A percentile compares a stretch with the other conserved stretches of the same genome.
Evolutionary conservation across 176 grass and related monocot genomes (phyloP).

Genomic region (Carex parvula): DNA sequence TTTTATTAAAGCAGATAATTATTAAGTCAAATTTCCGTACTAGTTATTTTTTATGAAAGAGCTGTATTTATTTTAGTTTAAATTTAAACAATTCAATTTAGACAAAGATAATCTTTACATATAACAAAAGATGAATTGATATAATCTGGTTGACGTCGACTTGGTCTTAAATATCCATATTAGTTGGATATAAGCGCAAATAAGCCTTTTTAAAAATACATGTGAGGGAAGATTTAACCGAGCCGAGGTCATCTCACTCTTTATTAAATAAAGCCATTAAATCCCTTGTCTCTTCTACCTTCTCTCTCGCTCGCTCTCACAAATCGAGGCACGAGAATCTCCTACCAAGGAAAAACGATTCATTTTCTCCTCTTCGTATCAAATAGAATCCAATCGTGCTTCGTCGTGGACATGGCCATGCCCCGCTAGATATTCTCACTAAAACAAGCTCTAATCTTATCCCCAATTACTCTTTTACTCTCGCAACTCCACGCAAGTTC

Average conservation of each 20-base stretch:
- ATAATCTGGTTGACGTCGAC: not conserved
- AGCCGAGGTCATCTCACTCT: not conserved
- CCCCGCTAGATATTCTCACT: conserved; percentile 14
- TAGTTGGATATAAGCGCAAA: not conserved
- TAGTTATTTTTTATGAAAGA: not conserved
- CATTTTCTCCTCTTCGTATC: not conserved
- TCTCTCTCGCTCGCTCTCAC: conserved; percentile 10
- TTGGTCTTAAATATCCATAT: not conserved
- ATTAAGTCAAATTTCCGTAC: not conserved
- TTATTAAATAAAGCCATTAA: conserved; percentile 2
- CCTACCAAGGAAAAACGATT: not conserved
- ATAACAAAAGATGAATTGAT: not conserved
- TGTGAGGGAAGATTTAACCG: not conserved
- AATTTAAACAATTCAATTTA: not conserved
- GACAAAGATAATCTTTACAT: not conserved
- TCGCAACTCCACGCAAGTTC: not conserved
- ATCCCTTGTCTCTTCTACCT: not conserved
- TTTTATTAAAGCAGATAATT: not conserved
- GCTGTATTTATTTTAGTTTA: not conserved
- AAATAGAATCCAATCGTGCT: conserved; percentile 18
- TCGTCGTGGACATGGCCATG: not conserved
- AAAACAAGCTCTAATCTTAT: not conserved
- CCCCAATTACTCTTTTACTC: not conserved
- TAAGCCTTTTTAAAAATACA: not conserved
- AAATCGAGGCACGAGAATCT: conserved; percentile 15